Percentiles rank a stretch among this genome's conserved stretches.
These are phyloP conservation scores for Colletotrichum kahawae DNA, from an alignment of 2,329 filamentous ascomycete genomes.

Conservation along the genomic window DNA sequence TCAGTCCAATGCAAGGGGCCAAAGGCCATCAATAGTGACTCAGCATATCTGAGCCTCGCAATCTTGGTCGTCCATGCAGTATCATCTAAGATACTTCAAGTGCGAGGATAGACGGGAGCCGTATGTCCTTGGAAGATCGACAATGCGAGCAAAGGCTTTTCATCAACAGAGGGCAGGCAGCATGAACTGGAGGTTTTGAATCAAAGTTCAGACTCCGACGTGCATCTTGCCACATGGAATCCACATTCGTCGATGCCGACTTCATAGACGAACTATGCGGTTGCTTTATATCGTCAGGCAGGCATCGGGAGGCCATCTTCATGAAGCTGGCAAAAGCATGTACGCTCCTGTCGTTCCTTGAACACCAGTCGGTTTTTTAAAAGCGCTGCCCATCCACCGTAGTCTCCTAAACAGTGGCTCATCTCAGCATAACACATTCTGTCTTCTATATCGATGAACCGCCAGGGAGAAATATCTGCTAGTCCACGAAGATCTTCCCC, in stretches of 20 bases:
- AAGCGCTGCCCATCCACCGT: rapidly evolving
- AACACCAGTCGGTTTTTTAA: too few species aligned
- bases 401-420: neutral
- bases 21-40: too few species aligned
- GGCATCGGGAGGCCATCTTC: neutral
- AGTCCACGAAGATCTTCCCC: neutral
- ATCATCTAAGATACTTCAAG: neutral
- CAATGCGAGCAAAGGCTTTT: neutral
- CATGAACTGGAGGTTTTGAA: neutral
- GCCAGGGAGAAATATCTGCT: neutral
- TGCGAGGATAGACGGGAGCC: neutral
- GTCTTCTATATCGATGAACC: neutral
- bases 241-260: neutral
- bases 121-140: neutral
- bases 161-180: neutral
- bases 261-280: neutral
- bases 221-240: too few species aligned
- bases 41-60: too few species aligned
- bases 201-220: neutral
- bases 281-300: too few species aligned
- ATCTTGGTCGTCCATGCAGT: too few species aligned
- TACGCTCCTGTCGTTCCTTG: neutral
- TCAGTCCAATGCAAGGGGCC: too few species aligned
- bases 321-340: neutral
- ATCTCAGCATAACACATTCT: neutral